Conservation (phyloP, 495 filamentous ascomycete species). For the Aspergillus avenaceus region DNA sequence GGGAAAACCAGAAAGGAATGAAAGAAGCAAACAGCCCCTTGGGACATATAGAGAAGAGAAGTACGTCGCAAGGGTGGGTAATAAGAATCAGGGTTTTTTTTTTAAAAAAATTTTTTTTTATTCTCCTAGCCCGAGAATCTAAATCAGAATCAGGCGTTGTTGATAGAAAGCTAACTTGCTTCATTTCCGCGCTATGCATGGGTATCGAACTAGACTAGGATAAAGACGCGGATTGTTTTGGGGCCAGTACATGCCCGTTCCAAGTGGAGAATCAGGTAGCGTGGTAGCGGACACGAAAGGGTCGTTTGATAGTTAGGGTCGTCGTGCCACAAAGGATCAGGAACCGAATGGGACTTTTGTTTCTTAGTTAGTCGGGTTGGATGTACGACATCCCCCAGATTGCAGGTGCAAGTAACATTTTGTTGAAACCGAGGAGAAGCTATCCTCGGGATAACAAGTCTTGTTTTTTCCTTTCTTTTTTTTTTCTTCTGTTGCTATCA, state of each 20-base stretch:
- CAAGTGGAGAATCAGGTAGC: conserved; percentile 17
- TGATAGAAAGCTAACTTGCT: conserved; percentile 17
- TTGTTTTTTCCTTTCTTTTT: too few species aligned
- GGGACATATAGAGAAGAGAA: conserved; percentile 5
- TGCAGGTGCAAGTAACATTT: too few species aligned
- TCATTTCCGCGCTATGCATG: conserved; percentile 11
- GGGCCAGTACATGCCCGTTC: conserved; percentile 6
- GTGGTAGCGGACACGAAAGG: conserved; percentile 15
- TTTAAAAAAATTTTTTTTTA: too few species aligned
- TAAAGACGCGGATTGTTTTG: conserved; percentile 9
- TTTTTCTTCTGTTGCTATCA: too few species aligned
- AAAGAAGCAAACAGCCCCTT: conserved; percentile 6
- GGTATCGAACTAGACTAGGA: conserved; percentile 6
- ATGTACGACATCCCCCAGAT: not conserved
- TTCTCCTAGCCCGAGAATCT: conserved; percentile 16
- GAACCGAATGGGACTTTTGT: not conserved
- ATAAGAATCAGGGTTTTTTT: conserved; percentile 20
- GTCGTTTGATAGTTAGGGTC: conserved; percentile 9
- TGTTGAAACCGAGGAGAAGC: too few species aligned
- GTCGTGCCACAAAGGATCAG: not conserved
- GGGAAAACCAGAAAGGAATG: conserved; percentile 5
- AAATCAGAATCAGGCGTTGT: conserved; percentile 18
- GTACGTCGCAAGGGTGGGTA: conserved; percentile 15
- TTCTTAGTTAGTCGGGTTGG: not conserved
- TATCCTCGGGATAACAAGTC: too few species aligned